Evolutionary conservation across 306 rosid genomes (phyloP).

Genomic region (Erythrophleum fordii): DNA sequence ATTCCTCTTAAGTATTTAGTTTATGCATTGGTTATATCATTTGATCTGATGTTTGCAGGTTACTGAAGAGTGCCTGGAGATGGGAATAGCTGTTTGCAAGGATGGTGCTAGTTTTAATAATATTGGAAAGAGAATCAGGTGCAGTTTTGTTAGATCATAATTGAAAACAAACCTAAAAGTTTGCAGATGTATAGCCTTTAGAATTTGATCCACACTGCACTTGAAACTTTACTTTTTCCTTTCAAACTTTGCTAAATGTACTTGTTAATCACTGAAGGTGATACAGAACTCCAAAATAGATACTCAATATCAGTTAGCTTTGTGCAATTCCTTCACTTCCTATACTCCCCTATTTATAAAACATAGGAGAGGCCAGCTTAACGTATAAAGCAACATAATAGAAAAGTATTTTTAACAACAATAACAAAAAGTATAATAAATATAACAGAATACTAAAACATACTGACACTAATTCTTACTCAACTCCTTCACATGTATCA

Average conservation of each 20-base stretch:
- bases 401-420: too few species aligned
- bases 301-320: too few species aligned
- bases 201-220: neutral
- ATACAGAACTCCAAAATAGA: too few species aligned
- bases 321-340: too few species aligned
- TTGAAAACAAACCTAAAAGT: neutral
- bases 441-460: too few species aligned
- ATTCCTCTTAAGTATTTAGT: constrained; percentile 4
- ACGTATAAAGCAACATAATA: too few species aligned
- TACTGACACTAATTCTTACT: too few species aligned
- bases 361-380: too few species aligned
- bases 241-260: neutral
- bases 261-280: neutral
- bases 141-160: constrained; percentile 16
- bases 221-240: neutral
- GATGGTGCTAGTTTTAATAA: constrained; percentile 85
- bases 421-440: too few species aligned
- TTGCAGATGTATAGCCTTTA: neutral
- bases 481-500: too few species aligned
- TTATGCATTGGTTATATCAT: constrained; percentile 19
- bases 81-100: constrained; percentile 87
- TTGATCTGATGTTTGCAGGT: constrained; percentile 56
- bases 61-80: constrained; percentile 89
- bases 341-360: too few species aligned
- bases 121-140: constrained; percentile 95